These are phyloP conservation scores for Saccharomycopsis capsularis DNA, from an alignment of 805 yeast genomes.

Conservation along the genomic window DNA sequence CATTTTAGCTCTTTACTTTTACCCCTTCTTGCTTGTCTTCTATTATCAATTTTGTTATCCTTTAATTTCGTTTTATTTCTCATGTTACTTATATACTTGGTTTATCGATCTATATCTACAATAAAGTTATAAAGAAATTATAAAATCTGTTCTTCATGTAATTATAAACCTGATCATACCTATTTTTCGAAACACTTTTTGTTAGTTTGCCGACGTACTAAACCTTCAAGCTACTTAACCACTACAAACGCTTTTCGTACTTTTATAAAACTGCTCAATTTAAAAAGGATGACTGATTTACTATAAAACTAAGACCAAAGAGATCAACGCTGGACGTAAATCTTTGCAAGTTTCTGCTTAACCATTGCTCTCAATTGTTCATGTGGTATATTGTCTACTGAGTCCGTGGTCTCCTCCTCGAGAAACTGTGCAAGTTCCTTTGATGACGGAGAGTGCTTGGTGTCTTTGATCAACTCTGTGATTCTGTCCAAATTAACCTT, in stretches of 20 bases:
- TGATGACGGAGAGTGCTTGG: slow-evolving; percentile 38
- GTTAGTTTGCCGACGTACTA: no score
- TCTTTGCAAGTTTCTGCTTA: not conserved
- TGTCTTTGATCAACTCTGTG: slow-evolving; percentile 43
- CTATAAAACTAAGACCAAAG: no score
- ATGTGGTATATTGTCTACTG: no score
- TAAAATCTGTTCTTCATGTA: no score
- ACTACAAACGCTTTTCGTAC: no score
- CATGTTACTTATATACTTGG: not conserved
- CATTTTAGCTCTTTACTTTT: not conserved
- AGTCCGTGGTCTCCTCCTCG: no score
- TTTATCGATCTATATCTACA: no score
- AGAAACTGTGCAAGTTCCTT: not conserved
- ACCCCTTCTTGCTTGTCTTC: not conserved
- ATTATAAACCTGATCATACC: no score
- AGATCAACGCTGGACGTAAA: slow-evolving; percentile 8
- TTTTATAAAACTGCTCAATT: no score
- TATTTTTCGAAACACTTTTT: not conserved
- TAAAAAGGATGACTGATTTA: no score
- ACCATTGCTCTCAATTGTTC: not conserved
- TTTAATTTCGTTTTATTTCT: not conserved
- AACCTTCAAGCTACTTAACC: no score
- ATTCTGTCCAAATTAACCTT: slow-evolving; percentile 39
- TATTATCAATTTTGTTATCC: not conserved
- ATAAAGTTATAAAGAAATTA: no score